Conservation (phyloP, 805 yeast genomes). For the Cyberlindnera bimundalis region DNA sequence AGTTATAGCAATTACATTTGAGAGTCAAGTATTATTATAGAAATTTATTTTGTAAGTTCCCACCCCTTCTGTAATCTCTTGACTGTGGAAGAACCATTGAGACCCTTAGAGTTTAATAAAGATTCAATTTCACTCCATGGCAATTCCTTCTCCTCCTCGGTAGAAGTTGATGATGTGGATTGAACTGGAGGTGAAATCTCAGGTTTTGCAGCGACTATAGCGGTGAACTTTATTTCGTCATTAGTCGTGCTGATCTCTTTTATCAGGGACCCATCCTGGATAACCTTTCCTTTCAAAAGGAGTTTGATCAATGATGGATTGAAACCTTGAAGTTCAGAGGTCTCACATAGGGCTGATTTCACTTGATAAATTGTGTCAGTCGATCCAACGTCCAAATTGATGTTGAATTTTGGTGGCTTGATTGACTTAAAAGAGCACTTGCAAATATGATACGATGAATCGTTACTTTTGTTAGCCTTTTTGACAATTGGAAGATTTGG, state of each 20-base stretch:
- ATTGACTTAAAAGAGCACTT: constrained; percentile 56
- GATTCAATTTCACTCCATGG: constrained; percentile 46
- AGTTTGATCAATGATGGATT: constrained; percentile 43
- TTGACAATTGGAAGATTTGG: constrained; percentile 38
- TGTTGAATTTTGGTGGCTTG: constrained; percentile 64
- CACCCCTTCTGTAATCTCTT: constrained; percentile 39
- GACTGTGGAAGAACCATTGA: constrained; percentile 29
- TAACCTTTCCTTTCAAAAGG: constrained; percentile 59
- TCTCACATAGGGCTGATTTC: constrained; percentile 28
- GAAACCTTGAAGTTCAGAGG: constrained; percentile 32
- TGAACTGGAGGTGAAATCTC: constrained; percentile 1
- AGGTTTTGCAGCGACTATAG: constrained; percentile 31
- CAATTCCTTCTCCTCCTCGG: constrained; percentile 12
- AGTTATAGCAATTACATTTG: too few relatives aligned
- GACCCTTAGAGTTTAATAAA: constrained; percentile 34
- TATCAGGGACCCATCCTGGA: constrained; percentile 47
- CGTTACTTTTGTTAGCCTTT: not conserved
- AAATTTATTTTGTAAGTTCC: constrained; percentile 31
- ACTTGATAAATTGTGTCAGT: constrained; percentile 33
- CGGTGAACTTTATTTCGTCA: constrained; percentile 37
- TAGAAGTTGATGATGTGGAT: not conserved
- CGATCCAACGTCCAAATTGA: constrained; percentile 25
- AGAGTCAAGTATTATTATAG: not conserved
- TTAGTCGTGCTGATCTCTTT: constrained; percentile 27
- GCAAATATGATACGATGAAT: not conserved